These are phyloP conservation scores for Macadamia integrifolia DNA, from an alignment of 164 flowering plant species.

Conservation along the genomic window DNA sequence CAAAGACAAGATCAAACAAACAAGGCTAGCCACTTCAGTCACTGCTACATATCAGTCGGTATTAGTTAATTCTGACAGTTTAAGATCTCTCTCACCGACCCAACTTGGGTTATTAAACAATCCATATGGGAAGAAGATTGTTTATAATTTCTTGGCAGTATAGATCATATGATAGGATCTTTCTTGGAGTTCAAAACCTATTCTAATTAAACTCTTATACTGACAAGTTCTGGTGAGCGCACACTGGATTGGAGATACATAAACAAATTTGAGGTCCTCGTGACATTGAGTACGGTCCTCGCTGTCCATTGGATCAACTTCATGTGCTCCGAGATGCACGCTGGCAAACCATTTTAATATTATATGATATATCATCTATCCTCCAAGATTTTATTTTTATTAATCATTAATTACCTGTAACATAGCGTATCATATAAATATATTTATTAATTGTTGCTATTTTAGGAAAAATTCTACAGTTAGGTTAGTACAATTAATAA, in stretches of 20 bases:
- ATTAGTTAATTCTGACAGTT: not conserved
- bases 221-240: not conserved
- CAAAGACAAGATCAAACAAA: too few relatives aligned
- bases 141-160: too few relatives aligned
- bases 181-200: constrained; percentile 11
- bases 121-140: too few relatives aligned
- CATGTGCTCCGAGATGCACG: constrained; percentile 21
- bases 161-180: constrained; percentile 3
- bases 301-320: constrained; percentile 18
- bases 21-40: not conserved
- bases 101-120: too few relatives aligned
- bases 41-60: not conserved
- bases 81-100: not conserved
- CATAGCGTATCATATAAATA: too few relatives aligned
- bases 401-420: too few relatives aligned
- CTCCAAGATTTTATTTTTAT: too few relatives aligned
- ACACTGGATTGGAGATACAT: constrained; percentile 10
- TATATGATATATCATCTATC: too few relatives aligned
- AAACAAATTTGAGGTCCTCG: constrained; percentile 20
- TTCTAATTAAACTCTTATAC: not conserved
- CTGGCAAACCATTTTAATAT: too few relatives aligned
- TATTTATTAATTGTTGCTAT: too few relatives aligned
- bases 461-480: too few relatives aligned
- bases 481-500: too few relatives aligned
- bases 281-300: constrained; percentile 12